Conservation (phyloP, 140 eudicot genomes). For the Oenanthe javanica region DNA sequence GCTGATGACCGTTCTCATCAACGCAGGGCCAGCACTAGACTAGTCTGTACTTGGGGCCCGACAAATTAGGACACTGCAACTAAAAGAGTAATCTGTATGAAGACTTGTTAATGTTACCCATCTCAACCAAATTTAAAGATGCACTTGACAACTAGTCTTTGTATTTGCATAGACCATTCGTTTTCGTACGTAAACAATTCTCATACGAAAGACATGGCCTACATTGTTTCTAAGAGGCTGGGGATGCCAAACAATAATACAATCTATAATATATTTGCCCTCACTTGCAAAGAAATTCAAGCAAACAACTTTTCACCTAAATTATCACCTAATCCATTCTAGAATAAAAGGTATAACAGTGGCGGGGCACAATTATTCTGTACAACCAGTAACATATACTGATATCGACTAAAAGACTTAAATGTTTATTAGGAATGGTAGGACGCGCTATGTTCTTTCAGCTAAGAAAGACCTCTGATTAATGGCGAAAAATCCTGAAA, state of each 20-base stretch:
- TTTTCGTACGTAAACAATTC: not conserved
- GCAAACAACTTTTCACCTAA: not conserved
- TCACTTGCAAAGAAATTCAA: not conserved
- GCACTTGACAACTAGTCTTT: not conserved
- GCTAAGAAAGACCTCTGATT: not conserved
- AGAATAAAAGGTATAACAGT: not conserved
- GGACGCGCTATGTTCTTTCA: not conserved
- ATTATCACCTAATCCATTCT: slow-evolving; percentile 5
- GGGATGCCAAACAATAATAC: not conserved
- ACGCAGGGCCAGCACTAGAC: not conserved
- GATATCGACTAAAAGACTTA: not conserved
- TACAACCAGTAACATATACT: not conserved
- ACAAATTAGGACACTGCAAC: not conserved
- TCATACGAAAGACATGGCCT: not conserved
- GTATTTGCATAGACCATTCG: not conserved
- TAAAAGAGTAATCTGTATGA: not conserved
- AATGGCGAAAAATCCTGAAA: not conserved
- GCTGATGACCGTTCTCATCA: slow-evolving; percentile 46
- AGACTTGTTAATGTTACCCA: not conserved
- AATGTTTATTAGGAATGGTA: not conserved
- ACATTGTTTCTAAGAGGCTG: not conserved
- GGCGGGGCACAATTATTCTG: slow-evolving; percentile 2
- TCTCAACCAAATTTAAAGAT: not conserved
- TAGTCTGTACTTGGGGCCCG: not conserved
- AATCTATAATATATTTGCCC: not conserved